Percentiles rank a stretch among this genome's conserved stretches.
These are phyloP conservation scores for Stephania yunnanensis DNA, from an alignment of 164 flowering plant genomes.

Conservation along the genomic window DNA sequence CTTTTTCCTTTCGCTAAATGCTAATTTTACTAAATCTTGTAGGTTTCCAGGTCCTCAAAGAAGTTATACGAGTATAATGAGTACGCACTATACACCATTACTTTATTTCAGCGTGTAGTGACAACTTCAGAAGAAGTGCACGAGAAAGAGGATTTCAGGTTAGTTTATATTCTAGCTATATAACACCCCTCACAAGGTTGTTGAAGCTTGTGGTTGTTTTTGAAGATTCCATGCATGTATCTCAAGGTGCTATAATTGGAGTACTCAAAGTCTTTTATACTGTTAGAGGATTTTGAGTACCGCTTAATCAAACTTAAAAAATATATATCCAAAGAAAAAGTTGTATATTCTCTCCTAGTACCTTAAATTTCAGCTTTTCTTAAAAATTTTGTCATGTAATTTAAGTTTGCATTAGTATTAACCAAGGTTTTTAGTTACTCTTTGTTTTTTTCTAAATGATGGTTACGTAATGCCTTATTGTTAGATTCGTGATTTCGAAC, in stretches of 20 bases:
- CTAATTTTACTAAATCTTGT: conserved; percentile 22
- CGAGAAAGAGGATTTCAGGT: conserved; percentile 94
- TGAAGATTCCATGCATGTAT: no score
- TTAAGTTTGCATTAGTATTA: not conserved
- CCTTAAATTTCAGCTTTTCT: not conserved
- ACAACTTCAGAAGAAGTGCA: conserved; percentile 74
- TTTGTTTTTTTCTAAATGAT: not conserved
- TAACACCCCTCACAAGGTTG: not conserved
- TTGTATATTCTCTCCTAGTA: not conserved
- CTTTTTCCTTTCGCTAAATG: conserved; percentile 8
- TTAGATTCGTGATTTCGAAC: conserved; percentile 93
- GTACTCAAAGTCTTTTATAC: no score
- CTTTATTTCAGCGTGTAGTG: conserved; percentile 74
- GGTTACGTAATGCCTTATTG: conserved; percentile 15
- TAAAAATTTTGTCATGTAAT: not conserved
- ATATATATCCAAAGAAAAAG: not conserved
- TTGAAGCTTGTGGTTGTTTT: not conserved
- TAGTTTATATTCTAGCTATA: conserved; percentile 20
- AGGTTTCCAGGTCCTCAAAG: conserved; percentile 99
- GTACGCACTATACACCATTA: conserved; percentile 88
- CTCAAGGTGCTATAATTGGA: no score
- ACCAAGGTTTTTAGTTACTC: not conserved
- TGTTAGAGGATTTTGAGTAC: no score
- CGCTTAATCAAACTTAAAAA: no score
- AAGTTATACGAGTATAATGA: conserved; percentile 91